A percentile compares a stretch with the other conserved stretches of the same genome.
phyloP scores from a whole-genome alignment of 257 asterid species.

The Jaltomata sinuosa region DNA sequence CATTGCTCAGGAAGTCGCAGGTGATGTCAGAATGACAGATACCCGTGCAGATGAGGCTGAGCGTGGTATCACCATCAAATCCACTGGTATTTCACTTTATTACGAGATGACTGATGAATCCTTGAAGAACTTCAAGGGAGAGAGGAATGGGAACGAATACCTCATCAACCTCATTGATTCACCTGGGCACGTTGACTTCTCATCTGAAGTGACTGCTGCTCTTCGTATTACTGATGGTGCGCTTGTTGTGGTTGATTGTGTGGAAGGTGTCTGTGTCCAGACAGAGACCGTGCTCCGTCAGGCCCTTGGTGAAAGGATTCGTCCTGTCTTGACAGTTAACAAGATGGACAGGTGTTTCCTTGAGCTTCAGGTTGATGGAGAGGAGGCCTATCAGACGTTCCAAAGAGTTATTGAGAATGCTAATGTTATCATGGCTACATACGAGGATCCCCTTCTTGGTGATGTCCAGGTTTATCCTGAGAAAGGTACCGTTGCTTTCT shows the following conservation, averaged over 20 bases:
- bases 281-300: conserved; percentile 40
- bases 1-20: conserved; percentile 45
- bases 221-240: conserved; percentile 47
- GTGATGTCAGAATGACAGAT: conserved; percentile 41
- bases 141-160: conserved; percentile 33
- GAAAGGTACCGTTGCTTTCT: conserved; percentile 42
- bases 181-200: conserved; percentile 43
- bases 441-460: conserved; percentile 34
- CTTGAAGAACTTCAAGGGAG: conserved; percentile 22
- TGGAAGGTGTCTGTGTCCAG: conserved; percentile 41
- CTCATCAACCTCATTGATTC: conserved; percentile 38
- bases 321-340: conserved; percentile 37
- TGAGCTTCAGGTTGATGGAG: conserved; percentile 38
- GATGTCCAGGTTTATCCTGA: conserved; percentile 35
- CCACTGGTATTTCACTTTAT: conserved; percentile 36
- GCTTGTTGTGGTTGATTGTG: conserved; percentile 34
- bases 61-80: conserved; percentile 39
- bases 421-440: conserved; percentile 36
- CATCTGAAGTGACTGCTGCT: conserved; percentile 43
- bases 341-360: conserved; percentile 47
- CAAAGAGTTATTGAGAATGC: conserved; percentile 36
- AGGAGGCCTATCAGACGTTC: conserved; percentile 34
- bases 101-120: conserved; percentile 29
- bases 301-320: conserved; percentile 41
- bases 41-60: conserved; percentile 44